phyloP scores from a whole-genome alignment of 2,329 filamentous ascomycete genomes.

The Bisporella sp. region DNA sequence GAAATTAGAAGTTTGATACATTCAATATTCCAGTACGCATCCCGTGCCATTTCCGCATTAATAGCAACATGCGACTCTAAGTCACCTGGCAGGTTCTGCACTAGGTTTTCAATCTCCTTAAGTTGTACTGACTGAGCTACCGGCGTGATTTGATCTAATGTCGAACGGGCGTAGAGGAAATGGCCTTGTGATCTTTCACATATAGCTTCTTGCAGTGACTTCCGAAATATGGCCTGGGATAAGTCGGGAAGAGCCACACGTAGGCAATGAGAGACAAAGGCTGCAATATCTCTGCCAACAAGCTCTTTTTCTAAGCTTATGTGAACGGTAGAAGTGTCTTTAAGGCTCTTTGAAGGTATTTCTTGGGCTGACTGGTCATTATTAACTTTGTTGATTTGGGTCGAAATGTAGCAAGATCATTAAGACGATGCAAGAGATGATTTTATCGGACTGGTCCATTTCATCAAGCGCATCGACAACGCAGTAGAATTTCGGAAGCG shows the following conservation, averaged over 20 bases:
- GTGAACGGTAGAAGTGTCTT: conserved; percentile 11
- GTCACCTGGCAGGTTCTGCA: conserved; percentile 1
- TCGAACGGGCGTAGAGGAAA: too few species aligned
- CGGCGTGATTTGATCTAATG: conserved; percentile 17
- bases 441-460: conserved; percentile 5
- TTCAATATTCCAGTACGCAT: too few species aligned
- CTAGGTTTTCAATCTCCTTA: conserved; percentile 5
- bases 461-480: conserved; percentile 38
- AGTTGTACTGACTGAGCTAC: conserved; percentile 2
- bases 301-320: conserved; percentile 17
- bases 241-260: conserved; percentile 13
- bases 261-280: conserved; percentile 16
- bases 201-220: too few species aligned
- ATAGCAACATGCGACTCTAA: too few species aligned
- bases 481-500: conserved; percentile 29
- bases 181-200: too few species aligned
- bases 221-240: too few species aligned
- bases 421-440: conserved; percentile 7
- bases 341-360: conserved; percentile 14
- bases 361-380: conserved; percentile 17
- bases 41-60: too few species aligned
- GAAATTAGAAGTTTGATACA: too few species aligned
- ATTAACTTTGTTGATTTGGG: conserved; percentile 12
- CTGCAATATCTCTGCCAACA: too few species aligned
- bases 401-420: conserved; percentile 7